These are phyloP conservation scores for Mariannaea sp. DNA, from an alignment of 2,329 filamentous ascomycete genomes.

Conservation along the genomic window DNA sequence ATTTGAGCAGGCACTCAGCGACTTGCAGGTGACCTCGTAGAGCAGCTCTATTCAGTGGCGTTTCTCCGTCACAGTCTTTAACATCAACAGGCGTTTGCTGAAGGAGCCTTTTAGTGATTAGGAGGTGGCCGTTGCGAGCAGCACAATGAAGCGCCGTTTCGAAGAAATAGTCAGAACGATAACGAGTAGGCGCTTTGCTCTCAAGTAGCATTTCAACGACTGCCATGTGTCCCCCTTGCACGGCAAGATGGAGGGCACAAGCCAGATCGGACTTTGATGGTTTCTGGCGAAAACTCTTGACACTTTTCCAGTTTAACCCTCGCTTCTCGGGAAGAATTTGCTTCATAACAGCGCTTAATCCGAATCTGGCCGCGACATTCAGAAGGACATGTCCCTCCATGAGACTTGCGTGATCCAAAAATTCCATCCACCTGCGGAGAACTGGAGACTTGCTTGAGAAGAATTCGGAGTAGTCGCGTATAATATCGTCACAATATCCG, in stretches of 20 bases:
- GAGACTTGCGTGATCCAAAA: not conserved
- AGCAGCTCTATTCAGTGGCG: not conserved
- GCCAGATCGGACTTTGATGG: too few relatives aligned
- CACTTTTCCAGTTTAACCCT: not conserved
- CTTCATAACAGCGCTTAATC: not conserved
- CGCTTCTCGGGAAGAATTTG: not conserved
- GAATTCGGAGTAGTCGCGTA: not conserved
- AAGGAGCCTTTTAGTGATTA: not conserved
- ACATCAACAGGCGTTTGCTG: not conserved
- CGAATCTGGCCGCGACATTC: not conserved
- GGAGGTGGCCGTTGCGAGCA: not conserved
- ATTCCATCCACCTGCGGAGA: not conserved
- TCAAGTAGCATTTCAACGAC: too few relatives aligned
- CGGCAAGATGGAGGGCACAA: not conserved
- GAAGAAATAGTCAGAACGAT: not conserved
- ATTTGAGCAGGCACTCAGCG: not conserved
- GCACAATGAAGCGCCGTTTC: not conserved
- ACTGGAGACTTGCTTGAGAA: not conserved
- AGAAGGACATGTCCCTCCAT: not conserved
- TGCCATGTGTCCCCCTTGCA: too few relatives aligned
- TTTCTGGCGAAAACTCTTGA: not conserved
- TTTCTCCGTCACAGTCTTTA: not conserved
- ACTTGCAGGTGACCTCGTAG: not conserved
- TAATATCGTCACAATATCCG: not conserved
- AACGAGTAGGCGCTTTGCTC: not conserved